Evolutionary conservation across 352 stramenopile species (phyloP), one percentile per base, ranked within the genome.

Genomic region (Peronospora farinosa): DNA sequence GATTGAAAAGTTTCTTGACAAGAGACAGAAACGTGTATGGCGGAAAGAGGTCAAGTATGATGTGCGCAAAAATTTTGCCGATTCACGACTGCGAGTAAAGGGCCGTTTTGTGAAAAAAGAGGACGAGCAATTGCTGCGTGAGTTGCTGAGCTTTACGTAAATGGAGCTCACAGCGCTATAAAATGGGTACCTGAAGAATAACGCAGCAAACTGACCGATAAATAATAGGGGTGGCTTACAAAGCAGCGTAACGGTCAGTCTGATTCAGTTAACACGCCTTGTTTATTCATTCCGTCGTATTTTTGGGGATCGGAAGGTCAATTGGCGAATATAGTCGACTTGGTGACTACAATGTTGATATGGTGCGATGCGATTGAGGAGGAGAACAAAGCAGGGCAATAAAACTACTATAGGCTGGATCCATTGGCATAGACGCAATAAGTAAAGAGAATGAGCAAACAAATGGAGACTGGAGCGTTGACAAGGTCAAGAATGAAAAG

Each of bases 31-130:
- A 50, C 86, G 95, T 38, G 90, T 97, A 62, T 98, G 93, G 84
- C 68, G 77, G 31, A 98, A 97, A 65, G 78, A 90, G 46, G 93
- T 99, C 33, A 98, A 98, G 69, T 99, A 99, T 58, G 94, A 98
- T 67, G 94, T 98, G 30, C 76, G 96, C 7, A 98, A 99, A 65
- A 98, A 98, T 54, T 98, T 99, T 86, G 96, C 96, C 15, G 95
- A 99, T 70, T 97, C 89, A 60, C 74, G 96, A 56, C 62, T 98
- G 52, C 76, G 96, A 31, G 95, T 98, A 7, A 98, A 98, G 67
- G 91, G 95, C 10, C 79, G 95, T 2, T 98, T 99, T 61, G 95
- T 98, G 13, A 98, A 98, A 57, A 98, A 98, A 54, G 95, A 98
- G 67, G 95, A 98, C 61, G 86, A 96, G 58, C 78, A 96, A 48